phyloP scores from a whole-genome alignment of 768 basidiomycete genomes.

The Omphalotus guepiniiformis region DNA sequence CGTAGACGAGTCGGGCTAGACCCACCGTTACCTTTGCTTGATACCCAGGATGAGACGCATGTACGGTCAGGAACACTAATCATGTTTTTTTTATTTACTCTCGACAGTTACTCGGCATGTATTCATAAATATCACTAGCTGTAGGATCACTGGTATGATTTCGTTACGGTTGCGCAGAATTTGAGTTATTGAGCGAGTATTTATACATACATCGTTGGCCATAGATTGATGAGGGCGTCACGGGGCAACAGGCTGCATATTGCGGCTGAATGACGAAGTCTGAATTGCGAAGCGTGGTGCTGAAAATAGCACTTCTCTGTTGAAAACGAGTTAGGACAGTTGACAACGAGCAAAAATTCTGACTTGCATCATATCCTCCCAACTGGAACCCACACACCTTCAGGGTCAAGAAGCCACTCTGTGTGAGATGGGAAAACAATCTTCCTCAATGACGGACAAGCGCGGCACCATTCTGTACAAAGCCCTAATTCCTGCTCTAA shows the following conservation, averaged over 20 bases:
- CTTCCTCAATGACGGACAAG: conserved; percentile 48
- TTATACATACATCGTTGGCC: too few relatives aligned
- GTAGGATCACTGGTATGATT: background rate
- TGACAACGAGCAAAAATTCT: background rate
- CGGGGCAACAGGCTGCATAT: too few relatives aligned
- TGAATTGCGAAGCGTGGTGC: too few relatives aligned
- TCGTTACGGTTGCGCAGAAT: too few relatives aligned
- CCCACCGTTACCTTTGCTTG: background rate
- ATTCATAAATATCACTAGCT: background rate
- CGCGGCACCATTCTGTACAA: conserved; percentile 50
- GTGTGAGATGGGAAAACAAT: conserved; percentile 54
- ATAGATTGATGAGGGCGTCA: too few relatives aligned
- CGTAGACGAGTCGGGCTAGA: conserved; percentile 75
- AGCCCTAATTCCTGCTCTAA: conserved; percentile 46
- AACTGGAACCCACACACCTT: conserved; percentile 29
- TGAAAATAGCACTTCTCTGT: too few relatives aligned
- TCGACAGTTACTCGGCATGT: conserved; percentile 10
- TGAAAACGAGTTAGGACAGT: too few relatives aligned
- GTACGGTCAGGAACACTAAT: conserved; percentile 1
- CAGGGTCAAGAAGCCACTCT: conserved; percentile 42
- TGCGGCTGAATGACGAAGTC: too few relatives aligned
- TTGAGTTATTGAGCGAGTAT: too few relatives aligned
- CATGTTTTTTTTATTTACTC: conserved; percentile 13
- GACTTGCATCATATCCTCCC: background rate
- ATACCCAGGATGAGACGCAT: conserved; percentile 2